Percentiles rank a stretch among this genome's conserved stretches.
These are phyloP conservation scores for Serendipita sp. DNA, from an alignment of 1,284 basidiomycete genomes.

Conservation along the genomic window DNA sequence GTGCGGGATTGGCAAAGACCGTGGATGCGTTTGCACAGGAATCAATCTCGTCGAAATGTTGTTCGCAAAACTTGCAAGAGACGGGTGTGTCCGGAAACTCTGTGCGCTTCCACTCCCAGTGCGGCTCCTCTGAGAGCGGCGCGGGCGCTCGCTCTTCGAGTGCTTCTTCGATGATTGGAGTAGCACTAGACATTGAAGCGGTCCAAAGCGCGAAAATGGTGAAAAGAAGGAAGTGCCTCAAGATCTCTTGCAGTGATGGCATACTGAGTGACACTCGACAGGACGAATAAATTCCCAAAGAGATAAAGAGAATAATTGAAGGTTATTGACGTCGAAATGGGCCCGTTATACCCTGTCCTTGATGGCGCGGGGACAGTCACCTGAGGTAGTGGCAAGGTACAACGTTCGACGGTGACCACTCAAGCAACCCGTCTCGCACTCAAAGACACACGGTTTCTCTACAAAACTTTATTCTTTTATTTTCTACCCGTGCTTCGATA, in stretches of 20 bases:
- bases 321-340: slow-evolving; percentile 1
- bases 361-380: background rate
- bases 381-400: background rate
- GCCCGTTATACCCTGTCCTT: background rate
- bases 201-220: slow-evolving; percentile 8
- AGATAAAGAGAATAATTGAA: background rate
- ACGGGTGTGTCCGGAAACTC: slow-evolving; percentile 34
- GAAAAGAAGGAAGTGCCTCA: slow-evolving; percentile 1
- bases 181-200: slow-evolving; percentile 6
- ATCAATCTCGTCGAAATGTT: slow-evolving; percentile 37
- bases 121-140: slow-evolving; percentile 12
- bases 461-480: no score
- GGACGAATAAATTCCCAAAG: background rate
- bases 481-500: background rate
- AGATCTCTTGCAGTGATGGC: background rate
- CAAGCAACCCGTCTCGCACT: background rate
- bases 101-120: slow-evolving; percentile 22
- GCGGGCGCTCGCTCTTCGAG: background rate
- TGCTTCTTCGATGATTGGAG: background rate
- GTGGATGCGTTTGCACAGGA: slow-evolving; percentile 43
- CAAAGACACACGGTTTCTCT: background rate
- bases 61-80: slow-evolving; percentile 40
- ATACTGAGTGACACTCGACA: background rate
- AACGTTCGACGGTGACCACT: slow-evolving; percentile 4
- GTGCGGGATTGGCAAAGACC: slow-evolving; percentile 41